Conservation (phyloP, 306 rosid species). For the Glycine latifolia region DNA sequence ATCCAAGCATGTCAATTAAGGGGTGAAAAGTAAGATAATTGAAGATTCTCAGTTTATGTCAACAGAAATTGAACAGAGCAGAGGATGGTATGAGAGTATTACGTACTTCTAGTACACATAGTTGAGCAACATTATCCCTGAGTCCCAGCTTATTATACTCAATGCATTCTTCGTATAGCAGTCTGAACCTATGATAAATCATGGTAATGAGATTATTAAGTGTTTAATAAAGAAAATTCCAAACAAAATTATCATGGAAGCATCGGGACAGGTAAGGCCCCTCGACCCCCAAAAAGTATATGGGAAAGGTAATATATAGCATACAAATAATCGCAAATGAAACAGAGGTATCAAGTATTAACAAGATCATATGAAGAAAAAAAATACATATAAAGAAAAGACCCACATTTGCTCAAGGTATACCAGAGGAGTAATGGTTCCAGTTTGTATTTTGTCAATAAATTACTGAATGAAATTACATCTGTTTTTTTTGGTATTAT, state of each 20-base stretch:
- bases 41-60: constrained; percentile 34
- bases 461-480: neutral
- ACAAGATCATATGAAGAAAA: constrained; percentile 28
- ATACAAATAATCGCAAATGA: constrained; percentile 21
- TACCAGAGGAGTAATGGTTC: constrained; percentile 5
- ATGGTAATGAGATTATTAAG: constrained; percentile 8
- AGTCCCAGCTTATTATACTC: constrained; percentile 92
- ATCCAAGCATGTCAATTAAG: constrained; percentile 24
- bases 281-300: neutral
- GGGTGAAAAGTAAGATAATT: constrained; percentile 12
- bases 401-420: constrained; percentile 4
- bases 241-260: neutral
- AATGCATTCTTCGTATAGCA: constrained; percentile 82
- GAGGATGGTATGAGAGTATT: constrained; percentile 23
- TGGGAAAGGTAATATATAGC: neutral
- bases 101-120: constrained; percentile 90
- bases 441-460: neutral
- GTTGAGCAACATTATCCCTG: constrained; percentile 92
- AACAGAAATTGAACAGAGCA: constrained; percentile 36
- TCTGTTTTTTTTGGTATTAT: neutral
- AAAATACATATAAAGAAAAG: constrained; percentile 2
- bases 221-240: constrained; percentile 18
- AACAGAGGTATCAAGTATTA: constrained; percentile 3
- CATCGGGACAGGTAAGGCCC: constrained; percentile 19
- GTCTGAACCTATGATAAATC: constrained; percentile 68